A percentile compares a stretch with the other conserved stretches of the same genome.
Conservation (phyloP, 108 stramenopile genomes). For the Cyclotella atomus region DNA sequence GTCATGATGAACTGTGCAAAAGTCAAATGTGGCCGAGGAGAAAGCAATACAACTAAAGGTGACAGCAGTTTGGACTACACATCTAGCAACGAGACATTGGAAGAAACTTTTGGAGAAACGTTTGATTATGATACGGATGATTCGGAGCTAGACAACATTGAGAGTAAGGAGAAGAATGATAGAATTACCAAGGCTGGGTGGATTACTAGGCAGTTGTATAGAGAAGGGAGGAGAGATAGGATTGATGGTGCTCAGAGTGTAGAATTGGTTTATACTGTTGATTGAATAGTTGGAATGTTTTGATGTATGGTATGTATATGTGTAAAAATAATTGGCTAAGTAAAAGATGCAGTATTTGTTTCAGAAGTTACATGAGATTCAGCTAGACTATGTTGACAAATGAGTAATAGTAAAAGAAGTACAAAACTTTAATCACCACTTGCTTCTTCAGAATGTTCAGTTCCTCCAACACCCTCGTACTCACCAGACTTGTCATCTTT, state of each 20-base stretch:
- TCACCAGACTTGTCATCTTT: neutral
- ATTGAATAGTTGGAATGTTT: neutral
- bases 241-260: constrained; percentile 19
- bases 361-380: too few relatives aligned
- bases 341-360: too few relatives aligned
- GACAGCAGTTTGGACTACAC: neutral
- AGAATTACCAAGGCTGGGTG: constrained; percentile 14
- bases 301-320: neutral
- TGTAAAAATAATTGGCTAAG: neutral
- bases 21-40: too few relatives aligned
- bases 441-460: too few relatives aligned
- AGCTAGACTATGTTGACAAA: too few relatives aligned
- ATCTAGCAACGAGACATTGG: neutral
- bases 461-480: too few relatives aligned
- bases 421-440: too few relatives aligned
- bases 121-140: neutral
- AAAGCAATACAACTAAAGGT: neutral
- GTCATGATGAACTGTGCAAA: too few relatives aligned
- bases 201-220: neutral
- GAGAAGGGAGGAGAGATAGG: constrained; percentile 1
- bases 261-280: constrained; percentile 5
- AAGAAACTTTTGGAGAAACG: neutral
- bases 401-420: too few relatives aligned
- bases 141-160: too few relatives aligned
- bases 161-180: neutral